Evolutionary conservation across 2,329 filamentous ascomycete species (phyloP).

Genomic region (Trichoderma endophyticum): DNA sequence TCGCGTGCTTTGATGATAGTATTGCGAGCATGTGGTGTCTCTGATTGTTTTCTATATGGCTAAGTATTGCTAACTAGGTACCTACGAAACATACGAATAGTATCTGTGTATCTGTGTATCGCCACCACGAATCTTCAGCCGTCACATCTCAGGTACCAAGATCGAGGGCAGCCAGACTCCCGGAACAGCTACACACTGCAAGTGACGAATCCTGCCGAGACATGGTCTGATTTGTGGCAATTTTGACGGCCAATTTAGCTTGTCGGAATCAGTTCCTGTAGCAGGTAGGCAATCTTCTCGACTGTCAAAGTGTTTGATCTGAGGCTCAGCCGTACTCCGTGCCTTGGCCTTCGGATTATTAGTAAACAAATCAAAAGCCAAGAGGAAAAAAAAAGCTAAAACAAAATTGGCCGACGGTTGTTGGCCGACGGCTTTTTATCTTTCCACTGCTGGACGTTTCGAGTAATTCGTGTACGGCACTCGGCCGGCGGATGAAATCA

Average conservation of each 20-base stretch:
- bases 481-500: neutral
- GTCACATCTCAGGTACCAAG: neutral
- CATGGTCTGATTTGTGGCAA: neutral
- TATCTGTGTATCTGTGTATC: neutral
- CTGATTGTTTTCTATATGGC: neutral
- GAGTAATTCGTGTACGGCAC: neutral
- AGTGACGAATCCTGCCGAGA: neutral
- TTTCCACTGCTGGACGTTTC: neutral
- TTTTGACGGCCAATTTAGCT: neutral
- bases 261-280: neutral
- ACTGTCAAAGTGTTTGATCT: neutral
- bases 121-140: neutral
- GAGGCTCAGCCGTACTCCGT: neutral
- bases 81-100: neutral
- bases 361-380: neutral
- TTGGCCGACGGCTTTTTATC: constrained; percentile 1
- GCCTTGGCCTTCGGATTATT: neutral
- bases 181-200: neutral
- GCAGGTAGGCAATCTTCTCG: neutral
- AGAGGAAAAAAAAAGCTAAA: neutral
- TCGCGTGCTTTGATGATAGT: neutral
- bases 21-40: neutral
- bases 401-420: neutral
- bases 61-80: neutral
- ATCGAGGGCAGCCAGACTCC: neutral